Evolutionary conservation across 2,329 filamentous ascomycete species (phyloP), one percentile per base, ranked within the genome.

Genomic region (Xylaria sp.): DNA sequence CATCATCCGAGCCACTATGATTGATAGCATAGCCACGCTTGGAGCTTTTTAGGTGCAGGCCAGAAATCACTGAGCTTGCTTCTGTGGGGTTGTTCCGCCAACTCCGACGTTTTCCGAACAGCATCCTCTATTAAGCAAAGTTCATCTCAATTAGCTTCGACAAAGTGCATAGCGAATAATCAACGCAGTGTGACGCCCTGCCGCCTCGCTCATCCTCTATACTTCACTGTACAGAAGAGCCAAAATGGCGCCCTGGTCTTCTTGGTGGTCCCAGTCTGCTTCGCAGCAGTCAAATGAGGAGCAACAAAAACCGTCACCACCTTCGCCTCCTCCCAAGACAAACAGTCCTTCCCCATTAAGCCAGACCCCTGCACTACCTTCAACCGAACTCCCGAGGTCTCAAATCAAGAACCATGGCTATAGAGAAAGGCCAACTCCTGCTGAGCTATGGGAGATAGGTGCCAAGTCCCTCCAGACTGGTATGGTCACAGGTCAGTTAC

Each of bases 391-490:
- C 50, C 37, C 46, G 17, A 28, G 9, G 33, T 11, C 55, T 15
- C 56, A 54, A 21, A n/a, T 43, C 51, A 45, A 57, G 8, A 40
- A 60, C 42, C 42, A 6, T 14, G 40, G 23, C 19, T 51, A 65
- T 25, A 60, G 63, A 62, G 67, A 72, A 19, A 70, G 70, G 63
- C 68, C 68, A 47, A 66, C 68, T 4, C 23, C 63, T 31, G 31
- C 64, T 17, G 72, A 73, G 54, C 58, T 75, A 31, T 61, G 56
- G 60, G 53, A 69, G 37, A 74, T 76, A 33, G 71, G 57, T 7
- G 49, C 59, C 51, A 72, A 70, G 60, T 71, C 74, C 11, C 53
- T 75, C 35, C 69, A 71, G 57, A 69, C 71, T 7, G 74, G 74
- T 35, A 65, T 66, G 19, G 28, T 72, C 31, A 63, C 69, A n/a